Evolutionary conservation across 306 rosid genomes (phyloP).

Genomic region (Vachellia pachyceras): DNA sequence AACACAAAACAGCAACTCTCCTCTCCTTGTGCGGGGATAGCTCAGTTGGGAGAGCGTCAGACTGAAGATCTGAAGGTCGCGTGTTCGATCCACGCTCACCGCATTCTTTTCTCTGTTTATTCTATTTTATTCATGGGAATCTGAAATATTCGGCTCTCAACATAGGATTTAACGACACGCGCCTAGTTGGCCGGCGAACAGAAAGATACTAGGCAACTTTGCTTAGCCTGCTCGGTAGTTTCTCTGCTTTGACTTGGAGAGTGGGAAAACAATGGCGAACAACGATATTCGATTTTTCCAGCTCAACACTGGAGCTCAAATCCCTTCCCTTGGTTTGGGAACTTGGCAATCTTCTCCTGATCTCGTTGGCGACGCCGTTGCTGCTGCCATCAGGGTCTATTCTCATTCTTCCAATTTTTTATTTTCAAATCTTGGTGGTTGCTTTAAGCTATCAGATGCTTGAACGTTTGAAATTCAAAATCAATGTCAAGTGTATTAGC

Average conservation of each 20-base stretch:
- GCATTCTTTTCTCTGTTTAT: too few relatives aligned
- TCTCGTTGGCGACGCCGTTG: constrained; percentile 67
- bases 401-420: background rate
- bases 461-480: background rate
- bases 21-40: too few relatives aligned
- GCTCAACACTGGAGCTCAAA: constrained; percentile 79
- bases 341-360: constrained; percentile 86
- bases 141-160: background rate
- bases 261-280: constrained; percentile 35
- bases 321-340: constrained; percentile 80
- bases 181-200: background rate
- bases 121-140: background rate
- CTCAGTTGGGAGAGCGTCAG: too few relatives aligned
- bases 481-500: background rate
- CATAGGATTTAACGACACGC: background rate
- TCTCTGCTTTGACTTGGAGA: background rate
- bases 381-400: constrained; percentile 66
- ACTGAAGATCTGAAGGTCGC: too few relatives aligned
- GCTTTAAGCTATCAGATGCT: background rate
- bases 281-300: constrained; percentile 50
- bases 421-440: background rate
- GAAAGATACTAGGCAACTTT: background rate
- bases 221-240: background rate
- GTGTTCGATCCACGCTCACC: too few relatives aligned
- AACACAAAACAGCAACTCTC: too few relatives aligned